Evolutionary conservation across 2,329 filamentous ascomycete genomes (phyloP).

Genomic region (Penicillium sp.): DNA sequence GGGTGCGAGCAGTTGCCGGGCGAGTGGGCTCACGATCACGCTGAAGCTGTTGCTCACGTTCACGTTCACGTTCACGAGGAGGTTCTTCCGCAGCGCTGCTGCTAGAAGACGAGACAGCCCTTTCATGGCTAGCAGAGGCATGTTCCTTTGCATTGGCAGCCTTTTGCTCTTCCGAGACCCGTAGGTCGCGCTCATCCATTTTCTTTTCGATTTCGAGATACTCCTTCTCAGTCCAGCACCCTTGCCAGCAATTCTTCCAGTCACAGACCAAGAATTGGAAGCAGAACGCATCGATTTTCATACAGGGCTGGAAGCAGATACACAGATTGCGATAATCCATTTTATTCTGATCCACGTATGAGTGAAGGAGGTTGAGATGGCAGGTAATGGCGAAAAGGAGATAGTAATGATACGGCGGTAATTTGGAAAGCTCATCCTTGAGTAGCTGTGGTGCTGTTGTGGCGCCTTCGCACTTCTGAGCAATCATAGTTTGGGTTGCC

Average conservation of each 20-base stretch:
- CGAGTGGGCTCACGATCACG: slow-evolving; percentile 12
- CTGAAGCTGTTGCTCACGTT: neutral
- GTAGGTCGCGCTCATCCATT: slow-evolving; percentile 35
- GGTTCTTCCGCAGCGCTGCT: slow-evolving; percentile 50
- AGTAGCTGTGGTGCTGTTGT: slow-evolving; percentile 80
- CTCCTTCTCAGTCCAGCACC: slow-evolving; percentile 84
- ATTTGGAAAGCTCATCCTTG: slow-evolving; percentile 84
- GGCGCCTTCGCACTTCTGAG: slow-evolving; percentile 74
- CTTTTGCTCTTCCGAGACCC: slow-evolving; percentile 27
- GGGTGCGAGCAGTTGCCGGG: slow-evolving; percentile 31
- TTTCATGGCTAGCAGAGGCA: slow-evolving; percentile 48
- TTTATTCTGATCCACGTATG: slow-evolving; percentile 93
- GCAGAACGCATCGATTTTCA: slow-evolving; percentile 92
- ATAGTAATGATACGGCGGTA: slow-evolving; percentile 98
- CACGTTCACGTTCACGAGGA: slow-evolving; percentile 3
- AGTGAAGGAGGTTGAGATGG: slow-evolving; percentile 85
- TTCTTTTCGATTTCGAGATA: slow-evolving; percentile 62
- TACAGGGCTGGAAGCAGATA: slow-evolving; percentile 95
- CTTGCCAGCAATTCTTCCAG: slow-evolving; percentile 96
- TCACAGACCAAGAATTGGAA: slow-evolving; percentile 95
- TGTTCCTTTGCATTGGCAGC: slow-evolving; percentile 19
- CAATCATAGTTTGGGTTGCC: slow-evolving; percentile 73
- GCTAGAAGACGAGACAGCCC: slow-evolving; percentile 64
- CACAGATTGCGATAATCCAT: slow-evolving; percentile 96
- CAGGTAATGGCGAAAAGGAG: slow-evolving; percentile 96